A percentile compares a stretch with the other conserved stretches of the same genome.
These are phyloP conservation scores for Maudiozyma pseudohumilis DNA, from an alignment of 805 yeast genomes.

Conservation along the genomic window DNA sequence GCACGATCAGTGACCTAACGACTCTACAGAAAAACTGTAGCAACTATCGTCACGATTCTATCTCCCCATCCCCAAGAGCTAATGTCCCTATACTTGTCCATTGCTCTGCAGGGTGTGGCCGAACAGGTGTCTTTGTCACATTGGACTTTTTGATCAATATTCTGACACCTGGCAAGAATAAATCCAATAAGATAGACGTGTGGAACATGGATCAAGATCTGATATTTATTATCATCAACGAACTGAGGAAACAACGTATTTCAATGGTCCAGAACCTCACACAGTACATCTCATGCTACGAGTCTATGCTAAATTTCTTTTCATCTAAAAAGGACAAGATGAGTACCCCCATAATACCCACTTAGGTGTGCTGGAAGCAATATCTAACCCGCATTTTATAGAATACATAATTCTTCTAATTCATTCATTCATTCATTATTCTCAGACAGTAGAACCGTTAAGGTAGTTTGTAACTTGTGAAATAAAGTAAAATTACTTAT, in stretches of 20 bases:
- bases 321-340: conserved; percentile 12
- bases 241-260: conserved; percentile 55
- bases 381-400: too few relatives aligned
- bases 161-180: conserved; percentile 26
- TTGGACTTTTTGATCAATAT: conserved; percentile 40
- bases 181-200: conserved; percentile 32
- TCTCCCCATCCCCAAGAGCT: background rate
- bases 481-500: too few relatives aligned
- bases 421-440: too few relatives aligned
- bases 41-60: conserved; percentile 1
- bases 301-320: conserved; percentile 32
- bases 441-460: too few relatives aligned
- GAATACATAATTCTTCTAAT: too few relatives aligned
- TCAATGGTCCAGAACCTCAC: conserved; percentile 73
- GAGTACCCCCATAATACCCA: too few relatives aligned
- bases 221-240: conserved; percentile 49
- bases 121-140: conserved; percentile 83
- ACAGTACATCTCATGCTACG: conserved; percentile 66
- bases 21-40: conserved; percentile 2
- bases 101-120: conserved; percentile 95
- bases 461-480: too few relatives aligned
- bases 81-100: conserved; percentile 56
- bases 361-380: too few relatives aligned
- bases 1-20: background rate
- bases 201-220: conserved; percentile 41